A percentile compares a stretch with the other conserved stretches of the same genome.
Conservation (phyloP, 371 early-diverging fungal genomes). For the Mucor velutinosus region DNA sequence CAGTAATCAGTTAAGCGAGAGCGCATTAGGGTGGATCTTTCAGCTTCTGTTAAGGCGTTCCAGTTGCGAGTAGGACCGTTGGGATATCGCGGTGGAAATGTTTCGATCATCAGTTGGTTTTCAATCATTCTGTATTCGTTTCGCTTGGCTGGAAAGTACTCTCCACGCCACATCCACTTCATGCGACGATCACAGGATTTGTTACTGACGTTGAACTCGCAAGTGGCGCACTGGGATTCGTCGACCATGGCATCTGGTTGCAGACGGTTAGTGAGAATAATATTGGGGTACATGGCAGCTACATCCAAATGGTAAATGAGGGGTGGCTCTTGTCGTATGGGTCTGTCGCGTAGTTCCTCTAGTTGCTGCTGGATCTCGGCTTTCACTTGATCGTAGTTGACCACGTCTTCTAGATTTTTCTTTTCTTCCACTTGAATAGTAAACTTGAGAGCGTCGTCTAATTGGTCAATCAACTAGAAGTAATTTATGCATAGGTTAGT, state of each 20-base stretch:
- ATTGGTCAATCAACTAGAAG: conserved; percentile 78
- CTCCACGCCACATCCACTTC: conserved; percentile 99
- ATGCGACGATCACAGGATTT: conserved; percentile 94
- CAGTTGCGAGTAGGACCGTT: conserved; percentile 63
- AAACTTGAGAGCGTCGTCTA: conserved; percentile 92
- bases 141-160: conserved; percentile 90
- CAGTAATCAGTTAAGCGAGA: conserved; percentile 90
- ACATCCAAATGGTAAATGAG: conserved; percentile 99
- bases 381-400: conserved; percentile 78
- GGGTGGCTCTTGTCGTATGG: conserved; percentile 80
- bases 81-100: conserved; percentile 66
- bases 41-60: conserved; percentile 63
- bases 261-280: conserved; percentile 98
- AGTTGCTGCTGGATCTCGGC: conserved; percentile 49
- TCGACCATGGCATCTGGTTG: conserved; percentile 98
- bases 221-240: conserved; percentile 92
- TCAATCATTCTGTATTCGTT: conserved; percentile 94
- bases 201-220: conserved; percentile 91
- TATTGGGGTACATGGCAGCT: conserved; percentile 99
- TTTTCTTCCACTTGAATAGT: conserved; percentile 86
- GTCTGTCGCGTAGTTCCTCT: conserved; percentile 70
- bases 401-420: conserved; percentile 65
- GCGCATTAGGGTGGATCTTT: conserved; percentile 76
- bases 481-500: not conserved
- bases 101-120: conserved; percentile 83